Conservation (phyloP, 2,329 filamentous ascomycete species). For the Claviceps monticola region DNA sequence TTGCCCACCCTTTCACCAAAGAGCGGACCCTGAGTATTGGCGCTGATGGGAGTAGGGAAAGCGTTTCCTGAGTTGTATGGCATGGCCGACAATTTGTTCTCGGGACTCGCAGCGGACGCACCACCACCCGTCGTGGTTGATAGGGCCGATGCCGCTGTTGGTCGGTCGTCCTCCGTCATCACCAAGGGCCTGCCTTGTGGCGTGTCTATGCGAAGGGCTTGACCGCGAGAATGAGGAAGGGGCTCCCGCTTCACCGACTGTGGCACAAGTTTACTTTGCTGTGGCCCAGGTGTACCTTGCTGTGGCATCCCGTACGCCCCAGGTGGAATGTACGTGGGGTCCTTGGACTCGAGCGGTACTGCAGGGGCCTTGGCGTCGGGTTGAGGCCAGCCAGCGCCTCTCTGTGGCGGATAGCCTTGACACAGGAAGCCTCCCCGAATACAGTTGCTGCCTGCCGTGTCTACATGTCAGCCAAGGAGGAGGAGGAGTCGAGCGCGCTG, state of each 20-base stretch:
- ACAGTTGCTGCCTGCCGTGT: constrained; percentile 64
- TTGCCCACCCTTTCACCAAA: constrained; percentile 38
- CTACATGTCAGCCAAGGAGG: neutral
- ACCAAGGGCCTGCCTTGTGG: constrained; percentile 42
- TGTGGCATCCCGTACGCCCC: constrained; percentile 50
- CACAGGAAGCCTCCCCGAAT: constrained; percentile 80
- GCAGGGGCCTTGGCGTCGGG: constrained; percentile 53
- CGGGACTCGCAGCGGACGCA: constrained; percentile 42
- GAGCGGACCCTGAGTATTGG: constrained; percentile 29
- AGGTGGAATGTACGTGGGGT: constrained; percentile 47
- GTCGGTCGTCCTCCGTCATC: constrained; percentile 42
- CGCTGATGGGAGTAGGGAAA: constrained; percentile 50
- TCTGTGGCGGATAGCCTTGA: constrained; percentile 75
- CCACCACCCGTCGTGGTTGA: constrained; percentile 40
- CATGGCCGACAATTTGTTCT: constrained; percentile 47
- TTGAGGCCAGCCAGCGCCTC: constrained; percentile 61
- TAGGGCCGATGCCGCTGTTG: constrained; percentile 44
- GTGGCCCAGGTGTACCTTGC: constrained; percentile 23
- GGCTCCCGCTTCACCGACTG: constrained; percentile 39
- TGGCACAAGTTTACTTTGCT: constrained; percentile 23
- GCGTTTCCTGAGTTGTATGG: constrained; percentile 40
- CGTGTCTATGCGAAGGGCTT: constrained; percentile 47
- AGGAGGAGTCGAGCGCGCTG: neutral
- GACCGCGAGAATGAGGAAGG: constrained; percentile 45
- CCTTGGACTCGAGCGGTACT: constrained; percentile 74